phyloP scores from a whole-genome alignment of 2,329 filamentous ascomycete genomes.

The Alternaria sp. region DNA sequence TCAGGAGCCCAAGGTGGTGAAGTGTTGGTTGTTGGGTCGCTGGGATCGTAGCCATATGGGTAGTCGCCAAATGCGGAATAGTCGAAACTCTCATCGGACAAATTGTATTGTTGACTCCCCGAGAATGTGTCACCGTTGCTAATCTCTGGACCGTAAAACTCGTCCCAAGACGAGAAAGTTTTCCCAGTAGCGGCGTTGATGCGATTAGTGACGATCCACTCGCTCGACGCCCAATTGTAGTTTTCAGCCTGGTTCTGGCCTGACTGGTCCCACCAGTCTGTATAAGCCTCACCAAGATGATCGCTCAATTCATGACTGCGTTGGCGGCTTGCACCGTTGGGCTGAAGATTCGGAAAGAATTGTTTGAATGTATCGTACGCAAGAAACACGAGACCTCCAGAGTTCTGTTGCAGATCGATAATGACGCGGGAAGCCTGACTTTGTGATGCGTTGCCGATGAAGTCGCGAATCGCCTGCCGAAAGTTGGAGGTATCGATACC shows the following conservation, averaged over 20 bases:
- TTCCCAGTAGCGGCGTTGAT: constrained; percentile 28
- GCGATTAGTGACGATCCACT: constrained; percentile 23
- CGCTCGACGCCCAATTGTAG: constrained; percentile 7
- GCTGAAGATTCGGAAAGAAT: constrained; percentile 54
- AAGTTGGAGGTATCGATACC: constrained; percentile 9
- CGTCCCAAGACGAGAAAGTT: constrained; percentile 51
- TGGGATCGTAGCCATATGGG: neutral
- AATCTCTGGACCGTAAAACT: constrained; percentile 42
- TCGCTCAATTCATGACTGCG: constrained; percentile 47
- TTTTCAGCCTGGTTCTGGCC: constrained; percentile 3
- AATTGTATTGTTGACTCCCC: constrained; percentile 7
- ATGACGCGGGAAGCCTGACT: constrained; percentile 62
- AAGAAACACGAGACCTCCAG: constrained; percentile 55
- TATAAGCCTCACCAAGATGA: constrained; percentile 21
- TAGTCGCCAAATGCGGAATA: neutral
- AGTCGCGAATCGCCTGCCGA: constrained; percentile 40
- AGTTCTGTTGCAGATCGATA: constrained; percentile 67
- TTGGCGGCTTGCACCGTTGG: constrained; percentile 53
- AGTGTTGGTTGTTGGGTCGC: neutral
- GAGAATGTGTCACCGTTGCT: constrained; percentile 46
- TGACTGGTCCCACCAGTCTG: constrained; percentile 6
- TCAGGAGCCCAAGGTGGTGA: constrained; percentile 1
- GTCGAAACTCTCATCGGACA: neutral
- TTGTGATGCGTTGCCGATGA: constrained; percentile 53
- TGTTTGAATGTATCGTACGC: constrained; percentile 53